Evolutionary conservation across 371 early-diverging fungal species (phyloP).

Genomic region (Haplosporangium sp.): DNA sequence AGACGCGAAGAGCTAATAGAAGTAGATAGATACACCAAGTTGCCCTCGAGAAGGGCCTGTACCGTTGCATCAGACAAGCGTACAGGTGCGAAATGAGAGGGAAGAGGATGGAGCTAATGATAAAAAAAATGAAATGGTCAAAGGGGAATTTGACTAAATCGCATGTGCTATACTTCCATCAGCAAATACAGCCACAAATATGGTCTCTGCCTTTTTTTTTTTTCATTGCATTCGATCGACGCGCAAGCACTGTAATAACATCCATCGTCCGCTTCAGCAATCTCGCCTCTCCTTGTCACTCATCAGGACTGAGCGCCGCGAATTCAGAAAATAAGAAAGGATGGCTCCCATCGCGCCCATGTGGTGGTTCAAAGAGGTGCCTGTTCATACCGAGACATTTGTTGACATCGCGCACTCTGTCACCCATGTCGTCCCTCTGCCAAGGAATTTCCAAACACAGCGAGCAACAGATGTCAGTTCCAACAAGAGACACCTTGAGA

Average conservation of each 20-base stretch:
- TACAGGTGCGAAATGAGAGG: not conserved
- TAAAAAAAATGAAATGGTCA: not conserved
- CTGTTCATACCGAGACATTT: constrained; percentile 46
- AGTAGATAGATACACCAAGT: constrained; percentile 46
- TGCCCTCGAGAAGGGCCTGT: constrained; percentile 49
- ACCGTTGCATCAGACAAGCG: constrained; percentile 14
- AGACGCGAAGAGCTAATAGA: constrained; percentile 47
- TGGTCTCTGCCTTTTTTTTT: not conserved
- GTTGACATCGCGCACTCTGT: constrained; percentile 23
- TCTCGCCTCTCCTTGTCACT: no score
- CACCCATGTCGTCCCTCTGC: constrained; percentile 26
- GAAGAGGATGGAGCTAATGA: not conserved
- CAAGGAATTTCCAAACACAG: constrained; percentile 9
- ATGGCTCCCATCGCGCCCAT: constrained; percentile 43
- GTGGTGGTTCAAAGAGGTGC: constrained; percentile 56
- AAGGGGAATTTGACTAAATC: not conserved
- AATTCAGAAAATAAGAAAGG: not conserved
- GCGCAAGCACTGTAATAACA: no score
- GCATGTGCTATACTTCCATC: not conserved
- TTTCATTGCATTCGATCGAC: no score
- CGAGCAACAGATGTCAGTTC: not conserved
- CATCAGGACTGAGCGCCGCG: not conserved
- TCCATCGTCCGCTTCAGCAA: no score
- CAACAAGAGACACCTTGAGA: constrained; percentile 8
- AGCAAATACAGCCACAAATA: not conserved